A percentile compares a stretch with the other conserved stretches of the same genome.
These are phyloP conservation scores for Lophiostoma macrostomum DNA, from an alignment of 495 filamentous ascomycete species.

Conservation along the genomic window DNA sequence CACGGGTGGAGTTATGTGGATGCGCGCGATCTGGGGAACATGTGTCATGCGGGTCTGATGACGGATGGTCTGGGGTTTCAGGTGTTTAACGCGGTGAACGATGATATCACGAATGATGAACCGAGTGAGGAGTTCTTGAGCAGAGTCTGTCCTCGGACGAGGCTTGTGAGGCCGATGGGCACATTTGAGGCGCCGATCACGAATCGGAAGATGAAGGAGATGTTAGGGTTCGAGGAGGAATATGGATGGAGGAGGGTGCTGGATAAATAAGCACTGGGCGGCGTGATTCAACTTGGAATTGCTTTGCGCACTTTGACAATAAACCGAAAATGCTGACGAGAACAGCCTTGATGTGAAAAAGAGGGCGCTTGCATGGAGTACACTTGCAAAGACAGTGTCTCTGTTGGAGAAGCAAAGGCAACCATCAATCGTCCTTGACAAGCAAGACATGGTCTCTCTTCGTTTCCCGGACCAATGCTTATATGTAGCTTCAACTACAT, in stretches of 20 bases:
- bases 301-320: too few species aligned
- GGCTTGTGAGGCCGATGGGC: neutral
- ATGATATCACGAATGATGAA: constrained; percentile 10
- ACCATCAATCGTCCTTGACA: too few species aligned
- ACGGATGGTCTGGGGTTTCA: constrained; percentile 10
- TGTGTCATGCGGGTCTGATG: neutral
- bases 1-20: constrained; percentile 10
- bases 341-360: too few species aligned
- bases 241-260: constrained; percentile 1
- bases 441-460: too few species aligned
- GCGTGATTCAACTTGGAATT: too few species aligned
- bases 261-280: too few species aligned
- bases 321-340: too few species aligned
- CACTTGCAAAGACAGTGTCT: too few species aligned
- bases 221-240: constrained; percentile 11
- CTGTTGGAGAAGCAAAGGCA: too few species aligned
- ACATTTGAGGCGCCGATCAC: constrained; percentile 1
- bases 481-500: too few species aligned
- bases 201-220: constrained; percentile 14
- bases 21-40: constrained; percentile 14
- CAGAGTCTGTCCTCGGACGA: neutral
- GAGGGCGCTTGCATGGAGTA: too few species aligned
- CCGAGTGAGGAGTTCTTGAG: constrained; percentile 2
- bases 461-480: too few species aligned
- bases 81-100: constrained; percentile 11